Evolutionary conservation across 805 yeast genomes (phyloP), one percentile per base, ranked within the genome.

Genomic region (Candida rishiriensis): DNA sequence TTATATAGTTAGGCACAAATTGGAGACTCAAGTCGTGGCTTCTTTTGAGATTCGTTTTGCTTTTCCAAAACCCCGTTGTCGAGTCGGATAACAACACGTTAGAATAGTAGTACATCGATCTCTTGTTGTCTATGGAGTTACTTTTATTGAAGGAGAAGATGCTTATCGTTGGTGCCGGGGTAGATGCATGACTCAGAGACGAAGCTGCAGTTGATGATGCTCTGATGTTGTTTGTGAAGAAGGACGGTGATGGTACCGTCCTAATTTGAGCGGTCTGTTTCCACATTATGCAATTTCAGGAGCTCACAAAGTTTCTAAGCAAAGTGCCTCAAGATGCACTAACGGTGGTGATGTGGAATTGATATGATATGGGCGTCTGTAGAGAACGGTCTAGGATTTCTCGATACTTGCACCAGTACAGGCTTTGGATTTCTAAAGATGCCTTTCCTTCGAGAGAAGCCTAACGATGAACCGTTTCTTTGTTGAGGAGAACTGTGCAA

Each of bases 281-380:
- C 40, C 40, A 38, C 29, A 79, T 76, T 81, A 69, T 70, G 26
- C 26, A 21, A 21, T 21, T 21, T 7, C 7, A 7, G 7, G 26
- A 21, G 4, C 4, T 21, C 26, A 21, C 26, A 21, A 21, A 21
- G 26, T n/a, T n/a, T n/a, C n/a, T n/a, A n/a, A n/a, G 26, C 7
- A 21, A 7, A 4, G 26, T 21, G 26, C 26, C 26, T 21, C 26
- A 21, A 21, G 7, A 21, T 7, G 4, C 7, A 21, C 26, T 21
- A 21, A 21, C 7, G 26, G 26, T 21, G 7, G 26, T 4, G 26
- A 21, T 21, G 26, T 7, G 26, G 26, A 21, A 21, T 21, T 21
- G 26, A 21, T 21, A 21, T 21, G 26, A 5, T 21, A n/a, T n/a
- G n/a, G n/a, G n/a, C 7, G 26, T 21, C 7, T 21, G 26, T 4